A percentile compares a stretch with the other conserved stretches of the same genome.
Conservation (phyloP, 768 basidiomycete species). For the Tricholoma flavovirens region DNA sequence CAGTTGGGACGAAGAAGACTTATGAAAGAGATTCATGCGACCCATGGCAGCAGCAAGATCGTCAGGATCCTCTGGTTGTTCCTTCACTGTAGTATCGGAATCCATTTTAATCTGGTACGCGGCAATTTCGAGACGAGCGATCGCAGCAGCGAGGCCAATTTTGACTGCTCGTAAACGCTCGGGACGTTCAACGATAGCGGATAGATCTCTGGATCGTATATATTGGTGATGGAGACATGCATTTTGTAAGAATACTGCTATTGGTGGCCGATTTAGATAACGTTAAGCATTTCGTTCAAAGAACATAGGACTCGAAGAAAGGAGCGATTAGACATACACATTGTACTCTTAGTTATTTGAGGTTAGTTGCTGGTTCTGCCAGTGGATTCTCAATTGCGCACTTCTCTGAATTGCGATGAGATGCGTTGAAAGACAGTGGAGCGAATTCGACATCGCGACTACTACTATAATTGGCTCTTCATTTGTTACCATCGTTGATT, state of each 20-base stretch:
- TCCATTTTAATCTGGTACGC: conserved; percentile 9
- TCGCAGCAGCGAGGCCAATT: conserved; percentile 73
- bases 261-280: too few relatives aligned
- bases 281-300: too few relatives aligned
- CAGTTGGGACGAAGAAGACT: conserved; percentile 6
- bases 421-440: too few relatives aligned
- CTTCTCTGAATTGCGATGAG: too few relatives aligned
- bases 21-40: conserved; percentile 32
- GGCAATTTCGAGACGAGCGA: conserved; percentile 66
- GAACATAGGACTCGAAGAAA: too few relatives aligned
- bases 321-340: too few relatives aligned
- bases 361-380: too few relatives aligned
- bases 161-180: conserved; percentile 84
- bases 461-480: too few relatives aligned
- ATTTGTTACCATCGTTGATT: too few relatives aligned
- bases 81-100: neutral
- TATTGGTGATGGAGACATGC: conserved; percentile 70
- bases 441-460: too few relatives aligned
- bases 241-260: conserved; percentile 57
- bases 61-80: conserved; percentile 23
- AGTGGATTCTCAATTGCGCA: too few relatives aligned
- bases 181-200: conserved; percentile 83
- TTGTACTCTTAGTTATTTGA: too few relatives aligned
- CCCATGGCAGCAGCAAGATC: conserved; percentile 43
- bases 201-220: conserved; percentile 70